Evolutionary conservation across 2,329 filamentous ascomycete genomes (phyloP), one percentile per base, ranked within the genome.

Genomic region (Pseudogymnoascus sp.): DNA sequence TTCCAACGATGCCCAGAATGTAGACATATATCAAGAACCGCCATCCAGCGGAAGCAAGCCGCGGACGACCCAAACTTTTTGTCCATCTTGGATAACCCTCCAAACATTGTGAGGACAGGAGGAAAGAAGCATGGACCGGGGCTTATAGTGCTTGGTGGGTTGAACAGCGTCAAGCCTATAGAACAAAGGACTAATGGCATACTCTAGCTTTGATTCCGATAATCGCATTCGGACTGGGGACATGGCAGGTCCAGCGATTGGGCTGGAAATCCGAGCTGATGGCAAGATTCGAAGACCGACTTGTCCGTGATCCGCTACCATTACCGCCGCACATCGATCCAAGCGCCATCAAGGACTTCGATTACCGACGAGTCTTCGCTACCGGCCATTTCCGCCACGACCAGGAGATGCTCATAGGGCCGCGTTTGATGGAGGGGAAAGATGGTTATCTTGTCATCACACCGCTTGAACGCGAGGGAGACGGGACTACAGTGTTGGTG

Each of bases 341-440:
- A 0, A 78, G 80, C n/a, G 91, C 88, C 8, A 82, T 97, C 68
- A 79, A 85, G 67, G 91, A 96, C 38, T 99, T 99, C 74, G 93
- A 99, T 74, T 97, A 93, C 77, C 84, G 94, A 64, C 84, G 91
- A 62, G 90, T 99, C 59, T 83, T 84, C 65, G 88, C 91, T 9
- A 84, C 79, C 0, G 94, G 94, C 8, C 79, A 75, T 62, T 86
- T 91, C 68, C 80, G 89, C 39, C 94, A 99, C 75, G 92, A 97
- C 73, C 85, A 90, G 73, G 94, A 99, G 79, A 99, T 99, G 92
- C 81, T 99, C 60, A 86, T 99, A 64, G 94, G 94, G 0, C 94
- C 94, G 63, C 85, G 94, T 58, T 85, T 96, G 79, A 83, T 86
- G 65, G 93, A 99, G 65, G 93, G 93, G 10, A 84, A 93, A 71